Evolutionary conservation across 805 yeast genomes (phyloP), one percentile per base, ranked within the genome.

Genomic region (Cephaloascus albidus): DNA sequence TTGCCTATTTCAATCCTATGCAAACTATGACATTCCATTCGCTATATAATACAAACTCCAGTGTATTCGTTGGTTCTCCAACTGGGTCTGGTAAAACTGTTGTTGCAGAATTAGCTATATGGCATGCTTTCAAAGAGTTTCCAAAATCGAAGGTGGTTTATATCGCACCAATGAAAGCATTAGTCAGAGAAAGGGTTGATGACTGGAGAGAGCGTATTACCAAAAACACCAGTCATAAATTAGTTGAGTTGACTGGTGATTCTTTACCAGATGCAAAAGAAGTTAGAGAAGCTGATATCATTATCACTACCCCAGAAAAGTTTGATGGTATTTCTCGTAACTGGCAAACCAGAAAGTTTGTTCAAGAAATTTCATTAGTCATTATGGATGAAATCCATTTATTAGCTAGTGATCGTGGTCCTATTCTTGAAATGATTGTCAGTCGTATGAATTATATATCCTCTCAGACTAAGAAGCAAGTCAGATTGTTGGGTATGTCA

Each of bases 61-160:
- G 84, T 55, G 89, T 83, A 0, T 85, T 93, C 57, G 85, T 93
- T 35, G 99, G 99, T 8, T 88, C 97, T 0, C 99, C 99, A 3
- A 93, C 98, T 2, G 98, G 98, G 18, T 90, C 97, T 0, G 99
- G 99, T 48, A 93, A 93, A 58, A 93, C 98, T 0, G 83, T 93
- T 27, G 97, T 94, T 20, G 96, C 97, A 0, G 99, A 93, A 54
- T 61, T 93, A 40, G 97, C 97, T 0, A 85, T 93, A 14, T 93
- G 97, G 97, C 90, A 88, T 55, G 97, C 98, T 1, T 84, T 90
- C 56, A 76, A 72, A 36, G 82, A 84, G 36, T 78, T 71, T 42
- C 96, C 97, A 0, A 76, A 80, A 10, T 76, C 86, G 2, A 88
- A 88, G 48, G 71, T 85, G 19, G 90, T 85, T 5, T 85, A 85